Percentiles rank a stretch among this genome's conserved stretches.
Conservation (phyloP, 768 basidiomycete species). For the Cubamyces lactineus region DNA sequence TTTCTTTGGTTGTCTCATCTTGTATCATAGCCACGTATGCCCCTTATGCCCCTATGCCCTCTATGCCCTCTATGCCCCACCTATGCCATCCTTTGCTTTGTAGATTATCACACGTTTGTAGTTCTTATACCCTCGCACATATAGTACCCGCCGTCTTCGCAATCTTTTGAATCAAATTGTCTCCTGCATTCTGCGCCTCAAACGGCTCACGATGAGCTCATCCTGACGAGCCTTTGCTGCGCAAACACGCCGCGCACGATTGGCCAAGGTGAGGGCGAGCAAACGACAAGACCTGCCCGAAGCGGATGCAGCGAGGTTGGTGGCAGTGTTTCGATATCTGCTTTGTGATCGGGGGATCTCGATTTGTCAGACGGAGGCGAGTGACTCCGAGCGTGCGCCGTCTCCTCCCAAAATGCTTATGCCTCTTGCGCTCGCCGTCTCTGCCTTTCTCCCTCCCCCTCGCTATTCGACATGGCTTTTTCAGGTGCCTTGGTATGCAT, state of each 20-base stretch:
- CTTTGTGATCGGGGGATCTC: conserved; percentile 19
- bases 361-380: conserved; percentile 22
- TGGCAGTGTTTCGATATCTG: conserved; percentile 14
- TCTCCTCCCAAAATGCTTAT: conserved; percentile 9
- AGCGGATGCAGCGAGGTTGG: not conserved
- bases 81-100: not conserved
- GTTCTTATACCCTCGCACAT: not conserved
- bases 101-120: not conserved
- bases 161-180: not conserved
- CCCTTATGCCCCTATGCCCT: not conserved
- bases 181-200: not conserved
- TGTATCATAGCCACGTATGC: not conserved
- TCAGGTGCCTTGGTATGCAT: conserved; percentile 79
- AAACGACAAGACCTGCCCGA: conserved; percentile 13
- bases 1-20: not conserved
- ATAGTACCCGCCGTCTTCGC: not conserved
- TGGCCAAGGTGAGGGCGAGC: not conserved
- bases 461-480: conserved; percentile 63
- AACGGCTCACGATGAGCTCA: not conserved
- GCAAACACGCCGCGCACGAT: not conserved
- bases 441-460: not conserved
- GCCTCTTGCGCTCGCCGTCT: not conserved
- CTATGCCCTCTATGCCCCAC: conserved; percentile 1
- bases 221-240: not conserved
- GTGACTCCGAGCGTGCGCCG: conserved; percentile 9